phyloP scores from a whole-genome alignment of 2,329 filamentous ascomycete species.

The Blastomyces silverae region DNA sequence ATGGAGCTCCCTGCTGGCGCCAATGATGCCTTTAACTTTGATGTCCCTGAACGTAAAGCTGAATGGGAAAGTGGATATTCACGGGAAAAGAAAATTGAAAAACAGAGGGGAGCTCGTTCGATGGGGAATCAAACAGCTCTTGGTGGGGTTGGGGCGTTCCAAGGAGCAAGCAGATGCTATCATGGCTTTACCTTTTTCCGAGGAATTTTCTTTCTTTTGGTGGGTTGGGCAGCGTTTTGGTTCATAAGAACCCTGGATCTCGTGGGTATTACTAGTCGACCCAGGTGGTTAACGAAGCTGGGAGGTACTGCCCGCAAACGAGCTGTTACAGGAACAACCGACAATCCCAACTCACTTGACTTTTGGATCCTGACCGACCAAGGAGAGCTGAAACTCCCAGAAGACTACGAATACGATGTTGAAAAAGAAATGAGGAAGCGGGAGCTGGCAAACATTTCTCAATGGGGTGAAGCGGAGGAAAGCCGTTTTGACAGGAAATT shows the following conservation, averaged over 20 bases:
- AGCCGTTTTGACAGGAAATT: slow-evolving; percentile 64
- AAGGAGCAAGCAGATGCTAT: slow-evolving; percentile 70
- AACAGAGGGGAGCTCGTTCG: slow-evolving; percentile 31
- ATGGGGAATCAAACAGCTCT: slow-evolving; percentile 33
- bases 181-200: slow-evolving; percentile 66
- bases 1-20: slow-evolving; percentile 13
- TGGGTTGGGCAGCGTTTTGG: slow-evolving; percentile 53
- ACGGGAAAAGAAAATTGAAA: slow-evolving; percentile 42
- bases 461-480: slow-evolving; percentile 49
- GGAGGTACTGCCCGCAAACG: slow-evolving; percentile 28
- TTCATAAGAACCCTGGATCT: slow-evolving; percentile 50
- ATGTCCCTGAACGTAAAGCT: slow-evolving; percentile 28
- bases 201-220: slow-evolving; percentile 61
- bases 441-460: slow-evolving; percentile 41
- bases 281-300: slow-evolving; percentile 53
- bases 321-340: slow-evolving; percentile 18
- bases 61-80: slow-evolving; percentile 44
- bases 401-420: slow-evolving; percentile 64
- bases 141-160: slow-evolving; percentile 69
- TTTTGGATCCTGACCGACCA: slow-evolving; percentile 51
- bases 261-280: slow-evolving; percentile 56
- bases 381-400: slow-evolving; percentile 51
- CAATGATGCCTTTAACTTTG: slow-evolving; percentile 32
- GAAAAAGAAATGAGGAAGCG: slow-evolving; percentile 68
- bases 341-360: slow-evolving; percentile 35